Percentiles rank a stretch among this genome's conserved stretches.
Conservation (phyloP, 2,329 filamentous ascomycete genomes). For the Plenodomus tracheiphilus region DNA sequence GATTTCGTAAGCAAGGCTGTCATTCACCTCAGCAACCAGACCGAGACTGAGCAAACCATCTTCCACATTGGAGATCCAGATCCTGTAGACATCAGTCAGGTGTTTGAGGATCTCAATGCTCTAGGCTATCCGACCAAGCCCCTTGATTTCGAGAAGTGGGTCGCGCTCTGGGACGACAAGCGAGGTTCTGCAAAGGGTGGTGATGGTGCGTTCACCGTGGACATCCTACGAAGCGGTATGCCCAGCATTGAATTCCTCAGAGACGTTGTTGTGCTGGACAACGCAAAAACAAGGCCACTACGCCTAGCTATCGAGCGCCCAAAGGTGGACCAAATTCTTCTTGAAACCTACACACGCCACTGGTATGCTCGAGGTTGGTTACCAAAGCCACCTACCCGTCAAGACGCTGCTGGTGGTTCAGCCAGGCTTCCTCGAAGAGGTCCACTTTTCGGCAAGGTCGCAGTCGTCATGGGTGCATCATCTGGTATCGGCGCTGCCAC, state of each 20-base stretch:
- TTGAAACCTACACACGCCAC: constrained; percentile 77
- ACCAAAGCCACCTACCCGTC: constrained; percentile 61
- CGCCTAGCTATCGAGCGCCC: constrained; percentile 64
- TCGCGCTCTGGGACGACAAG: constrained; percentile 72
- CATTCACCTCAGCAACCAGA: constrained; percentile 68
- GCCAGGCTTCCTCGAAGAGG: constrained; percentile 55
- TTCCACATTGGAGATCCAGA: constrained; percentile 76
- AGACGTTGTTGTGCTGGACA: constrained; percentile 73
- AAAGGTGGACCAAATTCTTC: constrained; percentile 69
- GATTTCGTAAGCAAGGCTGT: constrained; percentile 80
- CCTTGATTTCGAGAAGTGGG: constrained; percentile 74
- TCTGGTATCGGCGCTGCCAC: constrained; percentile 80
- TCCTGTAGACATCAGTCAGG: constrained; percentile 65
- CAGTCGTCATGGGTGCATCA: constrained; percentile 77
- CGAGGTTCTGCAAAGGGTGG: constrained; percentile 66
- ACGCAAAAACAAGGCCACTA: constrained; percentile 66
- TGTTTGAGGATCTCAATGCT: constrained; percentile 66
- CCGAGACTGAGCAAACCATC: constrained; percentile 63
- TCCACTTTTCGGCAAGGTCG: constrained; percentile 69
- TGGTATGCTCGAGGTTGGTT: constrained; percentile 83
- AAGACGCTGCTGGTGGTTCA: constrained; percentile 50
- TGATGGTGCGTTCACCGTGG: constrained; percentile 74
- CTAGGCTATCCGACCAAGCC: constrained; percentile 72
- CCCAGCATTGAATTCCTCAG: constrained; percentile 72
- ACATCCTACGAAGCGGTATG: constrained; percentile 81